Evolutionary conservation across 495 filamentous ascomycete genomes (phyloP).

Genomic region (Aspergillus coremiiformis): DNA sequence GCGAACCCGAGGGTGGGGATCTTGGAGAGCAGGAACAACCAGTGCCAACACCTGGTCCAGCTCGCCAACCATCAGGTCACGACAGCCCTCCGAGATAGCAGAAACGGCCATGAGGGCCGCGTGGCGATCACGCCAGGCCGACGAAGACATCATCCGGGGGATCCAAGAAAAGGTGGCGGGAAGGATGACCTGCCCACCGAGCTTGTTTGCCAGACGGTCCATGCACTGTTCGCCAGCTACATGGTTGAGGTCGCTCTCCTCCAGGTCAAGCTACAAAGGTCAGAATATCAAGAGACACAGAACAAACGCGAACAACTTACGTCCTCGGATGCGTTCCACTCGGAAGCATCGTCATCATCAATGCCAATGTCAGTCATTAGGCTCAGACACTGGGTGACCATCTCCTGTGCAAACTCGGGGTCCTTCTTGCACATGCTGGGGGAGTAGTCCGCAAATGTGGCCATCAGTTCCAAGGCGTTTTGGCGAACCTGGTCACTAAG

Average conservation of each 20-base stretch:
- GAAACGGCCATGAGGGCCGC: constrained; percentile 99
- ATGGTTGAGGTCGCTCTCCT: constrained; percentile 96
- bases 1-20: constrained; percentile 87
- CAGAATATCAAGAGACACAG: constrained; percentile 9
- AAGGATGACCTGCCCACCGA: constrained; percentile 79
- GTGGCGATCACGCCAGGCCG: constrained; percentile 91
- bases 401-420: constrained; percentile 77
- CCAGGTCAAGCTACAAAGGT: constrained; percentile 64
- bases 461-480: constrained; percentile 94
- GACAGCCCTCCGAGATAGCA: constrained; percentile 95
- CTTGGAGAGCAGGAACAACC: constrained; percentile 85
- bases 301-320: constrained; percentile 38
- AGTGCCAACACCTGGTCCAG: constrained; percentile 88
- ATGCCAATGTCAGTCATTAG: constrained; percentile 98
- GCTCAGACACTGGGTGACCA: constrained; percentile 98
- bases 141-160: constrained; percentile 93
- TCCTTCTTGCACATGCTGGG: constrained; percentile 94
- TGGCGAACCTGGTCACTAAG: constrained; percentile 82
- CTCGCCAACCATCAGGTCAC: constrained; percentile 92
- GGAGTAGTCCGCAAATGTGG: constrained; percentile 93
- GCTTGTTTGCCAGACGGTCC: constrained; percentile 95
- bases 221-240: constrained; percentile 98
- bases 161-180: constrained; percentile 96
- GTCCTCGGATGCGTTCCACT: constrained; percentile 93
- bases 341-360: constrained; percentile 89